These are phyloP conservation scores for Naganishia cerealis DNA, from an alignment of 1,284 basidiomycete genomes.

Conservation along the genomic window DNA sequence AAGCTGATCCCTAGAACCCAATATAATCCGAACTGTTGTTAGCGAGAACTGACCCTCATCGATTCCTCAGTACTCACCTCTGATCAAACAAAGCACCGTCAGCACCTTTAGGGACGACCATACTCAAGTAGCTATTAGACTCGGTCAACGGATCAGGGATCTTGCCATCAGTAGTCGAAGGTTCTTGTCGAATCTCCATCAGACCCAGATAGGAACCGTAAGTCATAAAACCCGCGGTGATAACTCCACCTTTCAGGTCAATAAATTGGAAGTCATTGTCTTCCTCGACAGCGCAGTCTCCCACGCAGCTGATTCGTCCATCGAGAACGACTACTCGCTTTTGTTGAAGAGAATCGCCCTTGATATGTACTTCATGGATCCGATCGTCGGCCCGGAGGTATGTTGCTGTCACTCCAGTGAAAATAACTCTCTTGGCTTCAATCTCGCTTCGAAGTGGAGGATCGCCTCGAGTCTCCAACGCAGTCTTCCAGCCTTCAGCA, in stretches of 20 bases:
- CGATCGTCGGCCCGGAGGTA: constrained; percentile 31
- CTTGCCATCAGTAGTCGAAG: constrained; percentile 66
- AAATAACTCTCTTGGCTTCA: constrained; percentile 45
- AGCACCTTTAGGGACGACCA: constrained; percentile 63
- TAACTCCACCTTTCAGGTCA: constrained; percentile 54
- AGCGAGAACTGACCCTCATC: background rate
- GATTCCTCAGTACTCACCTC: constrained; percentile 43
- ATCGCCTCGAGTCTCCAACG: constrained; percentile 50
- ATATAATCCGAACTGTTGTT: background rate
- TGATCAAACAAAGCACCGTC: constrained; percentile 70
- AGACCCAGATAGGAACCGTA: constrained; percentile 55
- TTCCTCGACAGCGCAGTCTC: constrained; percentile 37
- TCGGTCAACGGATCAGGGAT: constrained; percentile 59
- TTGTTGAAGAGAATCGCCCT: constrained; percentile 19
- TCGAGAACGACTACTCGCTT: constrained; percentile 48
- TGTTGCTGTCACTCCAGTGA: constrained; percentile 46
- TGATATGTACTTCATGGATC: constrained; percentile 36
- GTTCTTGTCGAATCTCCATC: constrained; percentile 59
- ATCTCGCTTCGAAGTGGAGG: constrained; percentile 48
- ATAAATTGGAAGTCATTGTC: constrained; percentile 42
- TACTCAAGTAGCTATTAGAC: constrained; percentile 62
- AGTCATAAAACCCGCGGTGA: constrained; percentile 53
- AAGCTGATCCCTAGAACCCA: constrained; percentile 46
- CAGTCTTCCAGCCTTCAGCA: constrained; percentile 45
- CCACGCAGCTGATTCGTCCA: constrained; percentile 53